Evolutionary conservation across 2,329 filamentous ascomycete species (phyloP).

Genomic region (Beauveria brongniartii): DNA sequence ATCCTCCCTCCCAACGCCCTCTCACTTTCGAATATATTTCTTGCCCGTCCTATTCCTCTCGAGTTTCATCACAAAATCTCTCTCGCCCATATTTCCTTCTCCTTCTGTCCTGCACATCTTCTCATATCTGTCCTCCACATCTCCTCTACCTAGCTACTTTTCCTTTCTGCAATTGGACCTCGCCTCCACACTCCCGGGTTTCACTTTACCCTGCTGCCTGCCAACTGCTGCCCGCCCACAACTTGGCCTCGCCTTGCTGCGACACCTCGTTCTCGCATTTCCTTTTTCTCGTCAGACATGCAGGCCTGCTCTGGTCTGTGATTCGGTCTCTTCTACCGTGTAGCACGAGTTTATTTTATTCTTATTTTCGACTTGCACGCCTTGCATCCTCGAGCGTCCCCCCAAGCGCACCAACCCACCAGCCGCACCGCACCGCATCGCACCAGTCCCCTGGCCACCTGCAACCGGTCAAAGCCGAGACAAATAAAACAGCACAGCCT

Average conservation of each 20-base stretch:
- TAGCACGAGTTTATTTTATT: not conserved
- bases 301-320: not conserved
- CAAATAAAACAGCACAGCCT: constrained; percentile 1
- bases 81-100: too few relatives aligned
- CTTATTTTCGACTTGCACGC: not conserved
- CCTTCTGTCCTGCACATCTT: not conserved
- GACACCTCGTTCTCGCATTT: not conserved
- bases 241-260: not conserved
- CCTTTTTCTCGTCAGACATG: constrained; percentile 2
- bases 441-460: constrained; percentile 1
- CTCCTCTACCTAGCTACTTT: not conserved
- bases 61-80: too few relatives aligned
- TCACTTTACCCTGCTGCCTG: not conserved
- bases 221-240: not conserved
- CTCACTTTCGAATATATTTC: not conserved
- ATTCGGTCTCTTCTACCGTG: not conserved
- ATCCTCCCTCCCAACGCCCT: not conserved
- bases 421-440: not conserved
- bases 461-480: not conserved
- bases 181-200: not conserved
- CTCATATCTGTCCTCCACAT: not conserved
- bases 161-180: not conserved
- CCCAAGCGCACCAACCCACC: not conserved
- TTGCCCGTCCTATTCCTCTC: not conserved
- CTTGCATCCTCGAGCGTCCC: too few relatives aligned